Conservation (phyloP, 2,329 filamentous ascomycete genomes). For the Cytospora chrysosperma region DNA sequence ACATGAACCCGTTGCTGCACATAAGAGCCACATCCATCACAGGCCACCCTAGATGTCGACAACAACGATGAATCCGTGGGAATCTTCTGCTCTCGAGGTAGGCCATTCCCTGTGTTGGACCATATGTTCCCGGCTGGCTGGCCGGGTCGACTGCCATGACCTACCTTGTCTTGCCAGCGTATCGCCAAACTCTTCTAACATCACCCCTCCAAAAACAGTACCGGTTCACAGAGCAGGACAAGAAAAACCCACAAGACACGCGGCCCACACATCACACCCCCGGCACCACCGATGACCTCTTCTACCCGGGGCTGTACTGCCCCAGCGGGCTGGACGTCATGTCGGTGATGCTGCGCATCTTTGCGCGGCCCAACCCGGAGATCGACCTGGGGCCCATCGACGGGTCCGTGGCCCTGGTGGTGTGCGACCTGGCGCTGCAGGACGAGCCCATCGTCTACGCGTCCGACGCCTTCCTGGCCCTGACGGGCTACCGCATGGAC, state of each 20-base stretch:
- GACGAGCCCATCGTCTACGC: slow-evolving; percentile 83
- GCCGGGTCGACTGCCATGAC: neutral
- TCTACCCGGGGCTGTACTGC: slow-evolving; percentile 57
- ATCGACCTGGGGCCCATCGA: slow-evolving; percentile 82
- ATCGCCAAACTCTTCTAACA: slow-evolving; percentile 13
- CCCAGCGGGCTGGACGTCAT: slow-evolving; percentile 56
- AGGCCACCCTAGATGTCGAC: neutral
- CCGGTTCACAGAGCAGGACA: slow-evolving; percentile 21
- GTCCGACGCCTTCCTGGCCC: slow-evolving; percentile 72
- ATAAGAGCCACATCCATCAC: neutral
- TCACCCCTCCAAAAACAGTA: slow-evolving; percentile 5
- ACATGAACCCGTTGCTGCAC: neutral
- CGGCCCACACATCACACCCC: slow-evolving; percentile 17
- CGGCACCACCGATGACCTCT: slow-evolving; percentile 43
- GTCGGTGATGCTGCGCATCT: slow-evolving; percentile 61
- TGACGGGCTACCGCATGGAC: slow-evolving; percentile 74
- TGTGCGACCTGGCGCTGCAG: slow-evolving; percentile 73
- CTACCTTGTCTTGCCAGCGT: neutral
- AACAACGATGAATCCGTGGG: slow-evolving; percentile 37
- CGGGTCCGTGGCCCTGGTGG: slow-evolving; percentile 77
- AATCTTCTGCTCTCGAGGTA: slow-evolving; percentile 37
- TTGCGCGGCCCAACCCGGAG: slow-evolving; percentile 67
- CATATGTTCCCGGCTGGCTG: too few species aligned
- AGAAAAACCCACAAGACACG: slow-evolving; percentile 20
- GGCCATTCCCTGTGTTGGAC: slow-evolving; percentile 17